Conservation (phyloP, 1,284 basidiomycete species). For the Naganishia sp. region DNA sequence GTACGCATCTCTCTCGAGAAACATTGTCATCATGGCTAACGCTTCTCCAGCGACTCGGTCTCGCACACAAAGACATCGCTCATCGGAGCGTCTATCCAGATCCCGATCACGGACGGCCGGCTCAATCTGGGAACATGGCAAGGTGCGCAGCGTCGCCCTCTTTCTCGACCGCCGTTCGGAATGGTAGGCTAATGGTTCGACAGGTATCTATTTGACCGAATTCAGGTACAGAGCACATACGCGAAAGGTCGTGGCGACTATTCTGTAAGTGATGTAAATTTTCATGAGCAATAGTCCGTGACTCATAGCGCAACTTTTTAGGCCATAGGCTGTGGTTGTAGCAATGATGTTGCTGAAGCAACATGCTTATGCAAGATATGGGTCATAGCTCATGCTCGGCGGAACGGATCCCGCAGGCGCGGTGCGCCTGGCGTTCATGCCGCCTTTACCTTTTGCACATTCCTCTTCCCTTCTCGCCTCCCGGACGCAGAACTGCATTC, state of each 20-base stretch:
- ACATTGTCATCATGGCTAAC: background rate
- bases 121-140: constrained; percentile 91
- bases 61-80: constrained; percentile 89
- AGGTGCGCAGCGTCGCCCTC: constrained; percentile 55
- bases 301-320: too few species aligned
- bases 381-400: too few species aligned
- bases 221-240: constrained; percentile 69
- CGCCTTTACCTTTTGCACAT: too few species aligned
- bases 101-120: constrained; percentile 80
- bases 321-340: too few species aligned
- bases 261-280: constrained; percentile 58
- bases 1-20: constrained; percentile 57
- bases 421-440: too few species aligned
- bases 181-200: background rate
- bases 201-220: constrained; percentile 79
- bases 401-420: too few species aligned
- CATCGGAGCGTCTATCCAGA: constrained; percentile 74
- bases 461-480: too few species aligned
- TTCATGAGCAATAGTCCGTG: too few species aligned
- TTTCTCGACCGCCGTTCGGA: background rate
- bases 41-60: constrained; percentile 57
- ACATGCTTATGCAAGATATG: too few species aligned
- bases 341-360: too few species aligned
- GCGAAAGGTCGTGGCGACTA: constrained; percentile 75
- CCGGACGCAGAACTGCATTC: too few species aligned